Base-by-base conservation (phyloP, 192 early-diverging fungal genomes). In the Piromyces finnis region DNA sequence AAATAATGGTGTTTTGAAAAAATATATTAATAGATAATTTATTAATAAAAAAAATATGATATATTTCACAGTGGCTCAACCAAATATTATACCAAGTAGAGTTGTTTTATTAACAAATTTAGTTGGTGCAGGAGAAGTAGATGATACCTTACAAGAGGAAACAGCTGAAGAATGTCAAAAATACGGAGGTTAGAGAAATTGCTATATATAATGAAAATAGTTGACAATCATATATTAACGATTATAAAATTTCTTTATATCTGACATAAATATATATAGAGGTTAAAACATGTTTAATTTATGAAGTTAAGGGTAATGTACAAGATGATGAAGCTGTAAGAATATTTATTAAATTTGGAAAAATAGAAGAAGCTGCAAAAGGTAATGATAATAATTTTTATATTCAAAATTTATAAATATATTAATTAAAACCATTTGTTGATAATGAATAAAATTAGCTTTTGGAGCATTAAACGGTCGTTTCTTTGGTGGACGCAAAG, bases 131-230 rank as follows among this genome's bases (percentile, higher is more conserved):
- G 92, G 91, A 9, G 91, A 94, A 83, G 94, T 94, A 1, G 94
- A 95, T 78, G 91, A 91, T 78, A 84, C 84, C 30, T 81, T 95
- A 78, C 86, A 94, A 82, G 84, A 90, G 51, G 94, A 95, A 83
- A 94, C 93, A 22, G 90, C 92, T 7, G 89, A 87, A 17, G 94
- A 95, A 81, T 95, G 94, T 82, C 84, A 85, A n/a, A 91, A 92
- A 79, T 95, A 90, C 82, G 94, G 94, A 2, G 51, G 51, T 68
- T 11, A 37, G 14, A 37, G 13, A 37, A 37, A 37, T 37, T 14
- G 12, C 12, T 14, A 14, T 14, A 39, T 39, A 39, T 39, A 39
- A n/a, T n/a, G n/a, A n/a, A n/a, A n/a, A n/a, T n/a, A n/a, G n/a
- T n/a, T n/a, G n/a, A n/a, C n/a, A n/a, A n/a, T n/a, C n/a, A n/a